Conservation (phyloP, 2,329 filamentous ascomycete species). For the Diaporthe sp. region DNA sequence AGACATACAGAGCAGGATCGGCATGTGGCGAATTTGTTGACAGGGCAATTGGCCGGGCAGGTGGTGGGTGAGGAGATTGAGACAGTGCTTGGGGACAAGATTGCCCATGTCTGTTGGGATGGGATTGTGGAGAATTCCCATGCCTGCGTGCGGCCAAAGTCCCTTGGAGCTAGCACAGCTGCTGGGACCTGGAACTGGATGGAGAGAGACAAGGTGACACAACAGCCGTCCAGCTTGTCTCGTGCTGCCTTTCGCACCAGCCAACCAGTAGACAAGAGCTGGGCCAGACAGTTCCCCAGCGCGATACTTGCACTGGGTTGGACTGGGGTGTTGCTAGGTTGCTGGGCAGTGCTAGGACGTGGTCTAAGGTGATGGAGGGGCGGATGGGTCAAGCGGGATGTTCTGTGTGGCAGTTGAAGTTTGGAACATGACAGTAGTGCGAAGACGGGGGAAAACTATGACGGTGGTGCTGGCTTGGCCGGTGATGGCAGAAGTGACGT, state of each 20-base stretch:
- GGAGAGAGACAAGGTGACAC: background rate
- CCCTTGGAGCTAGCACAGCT: background rate
- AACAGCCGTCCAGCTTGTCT: background rate
- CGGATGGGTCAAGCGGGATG: background rate
- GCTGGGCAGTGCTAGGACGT: background rate
- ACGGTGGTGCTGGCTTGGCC: background rate
- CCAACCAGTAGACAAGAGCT: background rate
- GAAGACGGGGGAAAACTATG: background rate
- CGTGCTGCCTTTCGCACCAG: background rate
- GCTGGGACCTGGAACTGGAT: background rate
- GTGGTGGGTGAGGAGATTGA: background rate
- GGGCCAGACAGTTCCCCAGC: slow-evolving; percentile 2
- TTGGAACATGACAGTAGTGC: background rate
- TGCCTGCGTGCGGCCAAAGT: background rate
- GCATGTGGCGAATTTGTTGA: slow-evolving; percentile 19
- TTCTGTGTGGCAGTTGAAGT: background rate
- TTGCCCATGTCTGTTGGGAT: slow-evolving; percentile 22
- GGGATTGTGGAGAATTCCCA: slow-evolving; percentile 18
- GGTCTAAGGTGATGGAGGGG: background rate
- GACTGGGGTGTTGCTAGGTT: background rate
- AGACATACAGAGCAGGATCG: background rate
- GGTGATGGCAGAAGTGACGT: background rate
- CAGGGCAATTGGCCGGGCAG: background rate
- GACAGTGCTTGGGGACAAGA: background rate
- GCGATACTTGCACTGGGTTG: background rate